Evolutionary conservation across 805 yeast species (phyloP).

Genomic region (Ogataea philodendri): DNA sequence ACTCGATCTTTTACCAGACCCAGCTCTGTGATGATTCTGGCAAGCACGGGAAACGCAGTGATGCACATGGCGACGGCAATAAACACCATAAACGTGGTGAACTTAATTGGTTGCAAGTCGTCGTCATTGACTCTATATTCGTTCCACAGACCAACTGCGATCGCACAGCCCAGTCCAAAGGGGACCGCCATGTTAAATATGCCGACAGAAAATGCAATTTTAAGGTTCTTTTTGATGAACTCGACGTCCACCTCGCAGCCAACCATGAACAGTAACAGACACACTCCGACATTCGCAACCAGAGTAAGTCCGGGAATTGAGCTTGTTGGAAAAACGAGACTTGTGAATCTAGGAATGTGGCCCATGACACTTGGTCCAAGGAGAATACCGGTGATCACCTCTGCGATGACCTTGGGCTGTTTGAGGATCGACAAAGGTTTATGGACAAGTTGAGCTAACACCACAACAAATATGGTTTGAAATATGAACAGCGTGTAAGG

Average conservation of each 20-base stretch:
- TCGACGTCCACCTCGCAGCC: slow-evolving; percentile 76
- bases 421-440: slow-evolving; percentile 57
- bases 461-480: slow-evolving; percentile 62
- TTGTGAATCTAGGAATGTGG: slow-evolving; percentile 63
- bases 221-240: slow-evolving; percentile 58
- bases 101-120: slow-evolving; percentile 41
- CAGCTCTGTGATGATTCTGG: slow-evolving; percentile 72
- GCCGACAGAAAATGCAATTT: slow-evolving; percentile 67
- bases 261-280: slow-evolving; percentile 69
- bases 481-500: slow-evolving; percentile 71
- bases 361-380: slow-evolving; percentile 78
- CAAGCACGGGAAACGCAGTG: slow-evolving; percentile 83
- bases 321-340: slow-evolving; percentile 58
- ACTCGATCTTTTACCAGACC: slow-evolving; percentile 69
- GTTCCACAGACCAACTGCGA: slow-evolving; percentile 65
- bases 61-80: slow-evolving; percentile 82
- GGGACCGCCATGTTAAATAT: slow-evolving; percentile 72
- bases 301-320: slow-evolving; percentile 64
- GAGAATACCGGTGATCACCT: slow-evolving; percentile 72
- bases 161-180: slow-evolving; percentile 73
- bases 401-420: slow-evolving; percentile 82
- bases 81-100: slow-evolving; percentile 75
- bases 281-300: slow-evolving; percentile 72
- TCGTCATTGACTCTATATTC: slow-evolving; percentile 43
- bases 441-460: slow-evolving; percentile 58